Conservation (phyloP, 2,329 filamentous ascomycete genomes). For the Atkinsonella hypoxylon region DNA sequence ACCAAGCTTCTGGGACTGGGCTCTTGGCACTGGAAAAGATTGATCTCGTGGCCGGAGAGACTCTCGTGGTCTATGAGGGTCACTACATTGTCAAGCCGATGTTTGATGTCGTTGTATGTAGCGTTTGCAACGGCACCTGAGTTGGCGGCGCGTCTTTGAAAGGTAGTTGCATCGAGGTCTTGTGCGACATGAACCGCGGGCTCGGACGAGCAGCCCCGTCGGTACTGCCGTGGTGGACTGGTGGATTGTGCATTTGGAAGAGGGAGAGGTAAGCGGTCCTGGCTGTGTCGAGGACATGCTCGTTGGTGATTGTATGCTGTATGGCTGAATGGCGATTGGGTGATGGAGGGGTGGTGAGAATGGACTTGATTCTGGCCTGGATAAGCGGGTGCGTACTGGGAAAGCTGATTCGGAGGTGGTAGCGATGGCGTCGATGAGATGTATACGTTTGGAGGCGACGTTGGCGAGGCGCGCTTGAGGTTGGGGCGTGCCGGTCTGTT, state of each 20-base stretch:
- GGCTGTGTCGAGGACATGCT: not conserved
- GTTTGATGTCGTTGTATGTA: constrained; percentile 44
- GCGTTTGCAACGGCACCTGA: constrained; percentile 12
- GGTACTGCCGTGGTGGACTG: not conserved
- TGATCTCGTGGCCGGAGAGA: constrained; percentile 39
- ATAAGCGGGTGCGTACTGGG: not conserved
- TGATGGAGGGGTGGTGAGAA: not conserved
- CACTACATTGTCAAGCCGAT: constrained; percentile 55
- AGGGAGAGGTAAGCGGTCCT: not conserved
- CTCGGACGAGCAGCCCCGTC: constrained; percentile 1
- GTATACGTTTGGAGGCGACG: constrained; percentile 13
- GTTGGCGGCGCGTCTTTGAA: not conserved
- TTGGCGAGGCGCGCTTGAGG: constrained; percentile 4
- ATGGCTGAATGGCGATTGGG: not conserved
- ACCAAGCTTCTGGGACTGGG: not conserved
- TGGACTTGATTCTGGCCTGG: not conserved
- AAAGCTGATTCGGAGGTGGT: constrained; percentile 2
- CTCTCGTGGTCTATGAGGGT: constrained; percentile 58
- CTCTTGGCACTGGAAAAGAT: constrained; percentile 28
- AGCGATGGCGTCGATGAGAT: constrained; percentile 3
- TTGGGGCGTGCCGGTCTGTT: not conserved
- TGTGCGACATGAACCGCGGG: constrained; percentile 32
- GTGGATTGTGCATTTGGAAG: not conserved
- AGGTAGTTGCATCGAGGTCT: constrained; percentile 21
- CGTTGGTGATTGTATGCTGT: not conserved